These are phyloP conservation scores for Candida insectalens DNA, from an alignment of 805 yeast genomes.

Conservation along the genomic window DNA sequence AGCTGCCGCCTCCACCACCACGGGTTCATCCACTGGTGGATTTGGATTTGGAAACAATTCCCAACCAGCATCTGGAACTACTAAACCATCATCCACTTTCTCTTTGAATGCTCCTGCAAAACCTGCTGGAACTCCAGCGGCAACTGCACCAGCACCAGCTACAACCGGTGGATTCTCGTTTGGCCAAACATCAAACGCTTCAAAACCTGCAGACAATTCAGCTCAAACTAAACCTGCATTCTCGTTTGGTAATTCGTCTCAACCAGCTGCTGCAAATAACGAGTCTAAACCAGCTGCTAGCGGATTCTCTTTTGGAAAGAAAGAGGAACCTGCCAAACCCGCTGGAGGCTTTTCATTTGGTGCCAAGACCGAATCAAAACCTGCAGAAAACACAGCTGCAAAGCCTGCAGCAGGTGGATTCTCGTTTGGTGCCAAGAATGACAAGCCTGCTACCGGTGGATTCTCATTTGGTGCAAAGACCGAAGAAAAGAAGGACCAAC, in stretches of 20 bases:
- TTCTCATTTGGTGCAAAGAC: slow-evolving; percentile 13
- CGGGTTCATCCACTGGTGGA: background rate
- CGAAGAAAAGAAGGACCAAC: slow-evolving; percentile 7
- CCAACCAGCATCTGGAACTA: background rate
- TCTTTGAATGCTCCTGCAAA: background rate
- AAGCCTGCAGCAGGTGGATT: slow-evolving; percentile 2
- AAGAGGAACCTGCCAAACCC: slow-evolving; percentile 3
- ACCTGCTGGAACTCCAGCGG: background rate
- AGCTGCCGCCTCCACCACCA: slow-evolving; percentile 2
- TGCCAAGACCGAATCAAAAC: slow-evolving; percentile 2
- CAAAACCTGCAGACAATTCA: slow-evolving; percentile 1
- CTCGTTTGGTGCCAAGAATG: slow-evolving; percentile 5
- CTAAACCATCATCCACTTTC: background rate
- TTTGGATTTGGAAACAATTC: too few relatives aligned
- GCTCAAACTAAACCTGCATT: slow-evolving; percentile 8
- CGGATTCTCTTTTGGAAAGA: slow-evolving; percentile 9
- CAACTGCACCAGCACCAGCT: background rate
- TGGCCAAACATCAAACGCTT: slow-evolving; percentile 2
- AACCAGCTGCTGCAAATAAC: slow-evolving; percentile 2
- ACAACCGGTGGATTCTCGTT: slow-evolving; percentile 5
- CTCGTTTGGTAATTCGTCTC: slow-evolving; percentile 12
- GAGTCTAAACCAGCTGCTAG: slow-evolving; percentile 4
- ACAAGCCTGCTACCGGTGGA: slow-evolving; percentile 5
- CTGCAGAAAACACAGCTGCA: slow-evolving; percentile 4
- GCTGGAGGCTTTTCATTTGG: slow-evolving; percentile 8